Base-by-base conservation (phyloP, 441 rosid species). In the Syzygium syzygioides region DNA sequence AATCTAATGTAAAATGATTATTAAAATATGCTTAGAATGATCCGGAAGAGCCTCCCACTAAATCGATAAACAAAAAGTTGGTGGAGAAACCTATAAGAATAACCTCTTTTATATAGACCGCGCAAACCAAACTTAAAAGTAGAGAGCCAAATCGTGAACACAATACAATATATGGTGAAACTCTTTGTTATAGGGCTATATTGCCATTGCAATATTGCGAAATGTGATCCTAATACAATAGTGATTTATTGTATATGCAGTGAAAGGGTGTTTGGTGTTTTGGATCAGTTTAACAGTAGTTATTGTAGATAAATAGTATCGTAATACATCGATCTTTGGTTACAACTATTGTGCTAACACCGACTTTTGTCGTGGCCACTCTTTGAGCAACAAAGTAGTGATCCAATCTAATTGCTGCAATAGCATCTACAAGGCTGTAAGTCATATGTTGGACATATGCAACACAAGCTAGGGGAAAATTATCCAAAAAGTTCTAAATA, bases 271-370 rank as follows among this genome's bases (percentile, higher is more conserved):
- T 15, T 54, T 14, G 54, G 54, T 14, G 15, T 5, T 53, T 53
- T 14, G 54, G 54, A 53, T 53, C 17, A 53, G 54, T 14, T 12
- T 53, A 14, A 14, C n/a, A 26, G 7, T 26, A 26, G n/a, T 59
- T 6, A 60, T 60, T 30, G 32, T 28, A 28, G 14, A 60, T 60
- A 7, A 13, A 28, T 60, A 28, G 66, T n/a, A 28, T 1, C 7
- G 1, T 14, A 13, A 6, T 28, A 28, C 18, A 6, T 60, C 66
- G 2, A 60, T 13, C 66, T 13, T 13, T 12, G 66, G 9, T 60
- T 13, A 60, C 32, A 14, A 60, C 1, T 3, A 26, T 2, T 13
- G 7, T 62, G 7, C n/a, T 14, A n/a, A n/a, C 0, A 14, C 15
- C 3, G 17, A n/a, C 19, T 6, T 14, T 17, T n/a, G 9, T 62